phyloP scores from a whole-genome alignment of 129 eudicot species.

The Ambrosia trifida region DNA sequence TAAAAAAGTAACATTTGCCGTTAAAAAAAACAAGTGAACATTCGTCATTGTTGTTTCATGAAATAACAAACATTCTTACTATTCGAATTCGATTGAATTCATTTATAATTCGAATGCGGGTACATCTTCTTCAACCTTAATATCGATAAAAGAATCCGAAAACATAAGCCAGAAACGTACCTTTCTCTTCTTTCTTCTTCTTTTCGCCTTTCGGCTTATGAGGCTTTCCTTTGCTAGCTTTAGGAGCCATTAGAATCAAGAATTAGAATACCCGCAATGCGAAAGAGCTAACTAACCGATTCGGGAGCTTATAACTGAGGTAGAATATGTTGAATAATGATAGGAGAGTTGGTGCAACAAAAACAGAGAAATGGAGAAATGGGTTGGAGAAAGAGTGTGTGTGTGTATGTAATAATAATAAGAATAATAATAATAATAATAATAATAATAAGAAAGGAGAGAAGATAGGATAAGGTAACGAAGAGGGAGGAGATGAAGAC shows the following conservation, averaged over 20 bases:
- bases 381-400: not conserved
- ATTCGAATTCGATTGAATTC: not conserved
- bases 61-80: not conserved
- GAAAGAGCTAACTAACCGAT: not conserved
- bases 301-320: not conserved
- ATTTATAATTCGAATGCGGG: not conserved
- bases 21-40: not conserved
- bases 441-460: not conserved
- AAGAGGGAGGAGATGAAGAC: slow-evolving; percentile 16
- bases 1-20: no score
- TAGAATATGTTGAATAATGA: not conserved
- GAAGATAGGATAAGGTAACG: slow-evolving; percentile 26
- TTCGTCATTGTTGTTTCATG: slow-evolving; percentile 1
- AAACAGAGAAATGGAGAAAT: not conserved
- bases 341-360: not conserved
- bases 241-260: slow-evolving; percentile 67
- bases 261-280: not conserved
- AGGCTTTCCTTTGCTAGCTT: slow-evolving; percentile 70
- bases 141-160: not conserved
- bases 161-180: slow-evolving; percentile 10
- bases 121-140: not conserved
- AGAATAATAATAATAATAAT: no score
- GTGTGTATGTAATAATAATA: no score
- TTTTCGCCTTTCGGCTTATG: slow-evolving; percentile 91
- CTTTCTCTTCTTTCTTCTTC: slow-evolving; percentile 98